phyloP scores from a whole-genome alignment of 371 early-diverging fungal genomes.

The Amoeboaphelidium protococcarum region DNA sequence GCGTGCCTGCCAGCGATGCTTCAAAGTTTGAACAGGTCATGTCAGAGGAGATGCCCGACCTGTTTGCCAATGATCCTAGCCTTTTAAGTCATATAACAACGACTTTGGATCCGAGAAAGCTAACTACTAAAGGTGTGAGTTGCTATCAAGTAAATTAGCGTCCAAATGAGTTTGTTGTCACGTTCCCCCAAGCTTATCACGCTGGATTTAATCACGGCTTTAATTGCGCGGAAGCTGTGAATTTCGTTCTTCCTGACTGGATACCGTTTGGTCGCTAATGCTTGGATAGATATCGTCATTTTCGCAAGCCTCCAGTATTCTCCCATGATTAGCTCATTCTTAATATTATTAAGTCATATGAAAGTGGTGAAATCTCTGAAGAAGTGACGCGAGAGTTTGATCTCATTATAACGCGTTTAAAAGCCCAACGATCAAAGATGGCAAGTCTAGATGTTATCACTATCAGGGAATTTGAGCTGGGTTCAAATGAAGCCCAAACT shows the following conservation, averaged over 20 bases:
- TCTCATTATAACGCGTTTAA: too few relatives aligned
- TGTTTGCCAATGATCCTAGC: slow-evolving; percentile 72
- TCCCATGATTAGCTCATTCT: too few relatives aligned
- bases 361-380: too few relatives aligned
- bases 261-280: slow-evolving; percentile 48
- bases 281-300: slow-evolving; percentile 43
- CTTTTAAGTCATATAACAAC: slow-evolving; percentile 73
- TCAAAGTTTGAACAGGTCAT: slow-evolving; percentile 55
- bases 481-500: too few relatives aligned
- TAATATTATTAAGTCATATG: too few relatives aligned
- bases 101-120: slow-evolving; percentile 52
- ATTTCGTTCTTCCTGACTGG: slow-evolving; percentile 83
- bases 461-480: too few relatives aligned
- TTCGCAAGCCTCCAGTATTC: slow-evolving; percentile 58
- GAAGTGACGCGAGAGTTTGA: too few relatives aligned
- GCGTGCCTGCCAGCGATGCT: slow-evolving; percentile 61
- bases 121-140: slow-evolving; percentile 38
- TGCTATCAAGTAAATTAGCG: slow-evolving; percentile 62
- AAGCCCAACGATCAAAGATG: too few relatives aligned
- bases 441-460: too few relatives aligned
- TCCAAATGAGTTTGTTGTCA: slow-evolving; percentile 77
- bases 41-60: slow-evolving; percentile 48
- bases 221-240: slow-evolving; percentile 87
- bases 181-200: slow-evolving; percentile 84
- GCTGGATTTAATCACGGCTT: slow-evolving; percentile 91